Percentiles rank a stretch among this genome's conserved stretches.
Evolutionary conservation across 805 yeast species (phyloP).

Genomic region (Yarrowia alimentaria): DNA sequence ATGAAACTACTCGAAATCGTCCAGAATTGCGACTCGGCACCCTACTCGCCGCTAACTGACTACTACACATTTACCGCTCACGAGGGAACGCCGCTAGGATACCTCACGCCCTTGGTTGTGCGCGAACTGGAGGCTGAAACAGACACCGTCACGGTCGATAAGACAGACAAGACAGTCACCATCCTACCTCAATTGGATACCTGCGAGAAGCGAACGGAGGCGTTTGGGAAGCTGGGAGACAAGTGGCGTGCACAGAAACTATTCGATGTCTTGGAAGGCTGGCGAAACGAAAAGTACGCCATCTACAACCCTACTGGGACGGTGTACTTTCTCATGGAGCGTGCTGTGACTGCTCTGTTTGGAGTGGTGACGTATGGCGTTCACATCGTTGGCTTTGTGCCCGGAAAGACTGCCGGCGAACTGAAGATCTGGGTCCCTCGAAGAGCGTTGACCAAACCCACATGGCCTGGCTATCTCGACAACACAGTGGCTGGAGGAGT

Average conservation of each 20-base stretch:
- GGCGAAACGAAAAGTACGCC: constrained; percentile 84
- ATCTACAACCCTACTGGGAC: constrained; percentile 55
- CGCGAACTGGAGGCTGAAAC: constrained; percentile 30
- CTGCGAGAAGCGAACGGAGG: constrained; percentile 44
- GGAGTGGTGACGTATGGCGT: constrained; percentile 91
- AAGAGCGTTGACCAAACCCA: constrained; percentile 71
- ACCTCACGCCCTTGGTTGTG: constrained; percentile 34
- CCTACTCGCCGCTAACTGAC: constrained; percentile 20
- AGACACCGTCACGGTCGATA: constrained; percentile 35
- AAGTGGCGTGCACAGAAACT: constrained; percentile 32
- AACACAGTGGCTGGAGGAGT: constrained; percentile 95
- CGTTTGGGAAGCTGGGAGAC: constrained; percentile 36
- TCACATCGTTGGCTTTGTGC: constrained; percentile 78
- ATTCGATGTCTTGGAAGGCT: constrained; percentile 44
- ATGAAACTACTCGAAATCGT: constrained; percentile 25
- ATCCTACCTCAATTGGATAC: constrained; percentile 41
- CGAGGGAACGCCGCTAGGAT: constrained; percentile 35
- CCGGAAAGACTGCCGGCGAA: constrained; percentile 44
- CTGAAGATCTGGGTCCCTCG: constrained; percentile 71
- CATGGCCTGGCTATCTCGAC: constrained; percentile 89
- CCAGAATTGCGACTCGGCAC: constrained; percentile 29
- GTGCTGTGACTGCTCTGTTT: constrained; percentile 74
- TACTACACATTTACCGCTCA: constrained; percentile 35
- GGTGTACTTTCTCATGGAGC: constrained; percentile 70
- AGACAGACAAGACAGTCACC: constrained; percentile 34